A percentile compares a stretch with the other conserved stretches of the same genome.
Evolutionary conservation across 2,329 filamentous ascomycete species (phyloP).

Genomic region (Fusarium foetens): DNA sequence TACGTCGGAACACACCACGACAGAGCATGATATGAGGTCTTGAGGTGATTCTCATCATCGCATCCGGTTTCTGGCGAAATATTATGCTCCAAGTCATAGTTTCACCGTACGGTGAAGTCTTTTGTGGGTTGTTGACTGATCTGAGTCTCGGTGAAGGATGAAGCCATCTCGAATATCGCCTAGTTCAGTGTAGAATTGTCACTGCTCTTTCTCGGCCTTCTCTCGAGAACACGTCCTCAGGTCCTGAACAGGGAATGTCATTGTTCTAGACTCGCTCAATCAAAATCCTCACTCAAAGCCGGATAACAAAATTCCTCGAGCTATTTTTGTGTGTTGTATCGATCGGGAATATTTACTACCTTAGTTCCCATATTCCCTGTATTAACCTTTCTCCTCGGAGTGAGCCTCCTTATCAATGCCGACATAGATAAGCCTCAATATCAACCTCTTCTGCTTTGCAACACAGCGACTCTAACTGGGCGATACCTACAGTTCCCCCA

Average conservation of each 20-base stretch:
- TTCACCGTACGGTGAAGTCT: conserved; percentile 7
- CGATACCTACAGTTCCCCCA: not conserved
- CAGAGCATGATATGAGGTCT: conserved; percentile 27
- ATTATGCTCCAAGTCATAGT: not conserved
- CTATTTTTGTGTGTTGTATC: conserved; percentile 11
- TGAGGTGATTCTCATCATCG: conserved; percentile 14
- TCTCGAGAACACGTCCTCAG: not conserved
- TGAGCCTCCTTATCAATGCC: conserved; percentile 19
- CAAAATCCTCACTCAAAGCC: not conserved
- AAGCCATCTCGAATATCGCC: conserved; percentile 5
- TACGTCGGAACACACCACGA: conserved; percentile 37
- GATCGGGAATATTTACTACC: conserved; percentile 15
- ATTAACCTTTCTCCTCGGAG: conserved; percentile 35
- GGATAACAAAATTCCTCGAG: not conserved
- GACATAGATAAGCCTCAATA: conserved; percentile 32
- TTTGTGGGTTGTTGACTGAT: conserved; percentile 16
- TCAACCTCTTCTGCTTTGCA: conserved; percentile 16
- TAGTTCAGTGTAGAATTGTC: not conserved
- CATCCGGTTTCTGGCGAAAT: conserved; percentile 16
- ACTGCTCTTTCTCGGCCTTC: not conserved
- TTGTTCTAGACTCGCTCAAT: not conserved
- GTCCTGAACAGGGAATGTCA: not conserved
- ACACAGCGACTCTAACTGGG: conserved; percentile 21
- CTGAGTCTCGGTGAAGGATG: conserved; percentile 20
- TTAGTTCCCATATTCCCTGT: conserved; percentile 12